Evolutionary conservation across 305 asterid genomes (phyloP).

Genomic region (Fraxinus sp.): DNA sequence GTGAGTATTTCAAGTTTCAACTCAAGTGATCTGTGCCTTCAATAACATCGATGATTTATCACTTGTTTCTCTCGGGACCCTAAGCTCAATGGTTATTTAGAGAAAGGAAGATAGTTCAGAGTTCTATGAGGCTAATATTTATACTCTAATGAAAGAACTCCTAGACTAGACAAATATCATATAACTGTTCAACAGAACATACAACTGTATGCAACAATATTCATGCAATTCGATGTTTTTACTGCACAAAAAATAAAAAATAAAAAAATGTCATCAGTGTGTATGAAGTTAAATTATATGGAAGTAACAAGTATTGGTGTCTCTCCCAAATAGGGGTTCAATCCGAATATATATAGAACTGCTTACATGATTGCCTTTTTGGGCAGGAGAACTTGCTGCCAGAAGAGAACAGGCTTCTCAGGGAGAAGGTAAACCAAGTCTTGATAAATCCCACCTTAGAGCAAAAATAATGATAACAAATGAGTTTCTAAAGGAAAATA

Average conservation of each 20-base stretch:
- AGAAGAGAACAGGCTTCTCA: slow-evolving; percentile 38
- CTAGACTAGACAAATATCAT: not conserved
- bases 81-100: not conserved
- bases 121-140: not conserved
- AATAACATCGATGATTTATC: not conserved
- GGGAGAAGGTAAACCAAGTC: slow-evolving; percentile 31
- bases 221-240: not conserved
- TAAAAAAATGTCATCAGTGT: not conserved
- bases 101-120: not conserved
- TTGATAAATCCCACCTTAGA: not conserved
- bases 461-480: not conserved
- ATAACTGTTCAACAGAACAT: not conserved
- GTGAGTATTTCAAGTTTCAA: not conserved
- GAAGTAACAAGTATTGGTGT: not conserved
- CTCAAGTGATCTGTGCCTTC: not conserved
- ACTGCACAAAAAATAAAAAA: not conserved
- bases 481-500: not conserved
- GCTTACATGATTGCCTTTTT: slow-evolving; percentile 19
- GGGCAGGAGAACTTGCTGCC: slow-evolving; percentile 42
- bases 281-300: not conserved
- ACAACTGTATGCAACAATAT: not conserved
- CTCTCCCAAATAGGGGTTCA: not conserved
- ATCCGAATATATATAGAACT: not conserved
- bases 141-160: not conserved
- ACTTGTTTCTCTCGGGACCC: not conserved